Evolutionary conservation across 768 basidiomycete species (phyloP), one percentile per base, ranked within the genome.

Genomic region (Mycena vitilis): DNA sequence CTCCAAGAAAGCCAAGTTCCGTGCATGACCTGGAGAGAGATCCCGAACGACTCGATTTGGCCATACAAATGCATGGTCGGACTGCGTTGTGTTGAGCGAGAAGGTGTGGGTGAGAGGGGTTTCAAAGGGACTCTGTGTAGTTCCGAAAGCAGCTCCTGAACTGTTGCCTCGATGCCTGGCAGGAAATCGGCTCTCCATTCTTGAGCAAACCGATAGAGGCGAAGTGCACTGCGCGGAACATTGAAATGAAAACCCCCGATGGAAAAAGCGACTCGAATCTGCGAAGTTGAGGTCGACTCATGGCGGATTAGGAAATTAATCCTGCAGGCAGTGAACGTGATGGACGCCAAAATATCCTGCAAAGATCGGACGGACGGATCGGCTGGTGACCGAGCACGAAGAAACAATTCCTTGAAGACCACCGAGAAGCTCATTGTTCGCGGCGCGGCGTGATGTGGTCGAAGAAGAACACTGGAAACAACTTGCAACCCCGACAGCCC

Each of bases 1-100:
- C 89, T 86, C 92, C 90, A 94, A 10, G 91, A 89, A 38, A 95
- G 78, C 94, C 94, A 95, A 1, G 93, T 95, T 22, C 93, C 93
- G 68, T 90, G 92, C 91, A 95, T 94, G 47, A 95, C 89, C 73
- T 95, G 94, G 8, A 95, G 84, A 5, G 88, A 87, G 11, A 94
- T 81, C 30, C 86, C 85, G 25, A 89, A 75, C 23, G 84, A 85
- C 6, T 77, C 73, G 11, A 94, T 63, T 34, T 83, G 82, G 6
- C 85, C 82, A 68, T 91, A 86, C 18, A 92, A 65, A 52, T 90
- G 86, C 38, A 88, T 70, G 10, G 78, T 75, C 60, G 78, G 75
- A 37, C 56, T 73, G 36, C 75, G 75, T 8, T 71, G 67, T 18
- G 78, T 71, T 36, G 75, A 73, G 20, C 67, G 67, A 37, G 77